Percentiles rank a stretch among this genome's conserved stretches.
Conservation (phyloP, 345 rosid species). For the Angophora floribunda region DNA sequence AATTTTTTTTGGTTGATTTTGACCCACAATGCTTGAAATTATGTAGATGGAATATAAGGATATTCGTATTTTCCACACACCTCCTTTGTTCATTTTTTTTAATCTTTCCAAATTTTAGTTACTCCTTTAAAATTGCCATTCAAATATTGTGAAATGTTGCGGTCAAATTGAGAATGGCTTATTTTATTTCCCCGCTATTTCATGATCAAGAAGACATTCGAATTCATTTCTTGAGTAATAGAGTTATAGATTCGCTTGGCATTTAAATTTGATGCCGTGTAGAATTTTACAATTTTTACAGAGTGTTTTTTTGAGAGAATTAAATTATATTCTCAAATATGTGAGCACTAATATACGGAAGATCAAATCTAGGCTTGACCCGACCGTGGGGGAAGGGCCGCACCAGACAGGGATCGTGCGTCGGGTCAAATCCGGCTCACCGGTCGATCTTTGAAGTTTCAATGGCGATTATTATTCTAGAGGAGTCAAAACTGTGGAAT, state of each 20-base stretch:
- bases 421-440: neutral
- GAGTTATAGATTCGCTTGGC: neutral
- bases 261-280: neutral
- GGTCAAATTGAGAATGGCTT: neutral
- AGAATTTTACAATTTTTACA: rapidly evolving
- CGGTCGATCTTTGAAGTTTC: neutral
- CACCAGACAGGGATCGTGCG: neutral
- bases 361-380: neutral
- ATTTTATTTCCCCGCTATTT: neutral
- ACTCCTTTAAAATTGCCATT: too few relatives aligned
- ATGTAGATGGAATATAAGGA: neutral
- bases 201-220: neutral
- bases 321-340: neutral
- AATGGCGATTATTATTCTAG: neutral
- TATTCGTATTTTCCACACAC: neutral
- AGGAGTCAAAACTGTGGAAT: neutral
- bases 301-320: neutral
- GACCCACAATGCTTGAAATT: neutral
- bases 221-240: neutral
- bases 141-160: rapidly evolving
- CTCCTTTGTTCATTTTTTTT: too few relatives aligned
- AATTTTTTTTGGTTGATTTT: neutral
- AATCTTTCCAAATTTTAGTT: too few relatives aligned
- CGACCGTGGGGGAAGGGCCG: too few relatives aligned
- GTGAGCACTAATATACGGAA: neutral